These are phyloP conservation scores for Alisma plantagoaquatica DNA, from an alignment of 106 monocot species.

Conservation along the genomic window DNA sequence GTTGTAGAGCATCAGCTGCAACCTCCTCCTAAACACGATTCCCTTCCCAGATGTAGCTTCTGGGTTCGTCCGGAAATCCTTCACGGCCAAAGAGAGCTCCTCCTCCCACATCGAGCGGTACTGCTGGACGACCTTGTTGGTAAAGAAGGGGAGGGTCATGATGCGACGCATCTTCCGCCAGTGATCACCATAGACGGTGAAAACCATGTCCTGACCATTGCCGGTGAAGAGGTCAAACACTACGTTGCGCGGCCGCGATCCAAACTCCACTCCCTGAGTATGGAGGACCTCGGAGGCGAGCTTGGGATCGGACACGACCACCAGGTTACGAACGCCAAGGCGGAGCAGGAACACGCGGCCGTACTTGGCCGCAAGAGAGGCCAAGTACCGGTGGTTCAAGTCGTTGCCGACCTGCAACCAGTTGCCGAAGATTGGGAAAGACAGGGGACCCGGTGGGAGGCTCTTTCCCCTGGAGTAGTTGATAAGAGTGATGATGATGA, in stretches of 20 bases:
- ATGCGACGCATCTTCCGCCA: constrained; percentile 79
- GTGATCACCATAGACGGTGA: constrained; percentile 84
- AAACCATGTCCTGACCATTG: constrained; percentile 79
- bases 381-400: constrained; percentile 59
- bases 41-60: constrained; percentile 19
- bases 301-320: constrained; percentile 63
- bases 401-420: constrained; percentile 85
- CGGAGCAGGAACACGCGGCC: constrained; percentile 53
- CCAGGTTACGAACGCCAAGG: constrained; percentile 49
- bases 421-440: constrained; percentile 66
- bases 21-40: constrained; percentile 32
- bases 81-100: constrained; percentile 41
- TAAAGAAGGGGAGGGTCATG: constrained; percentile 88
- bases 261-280: constrained; percentile 77
- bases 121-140: constrained; percentile 70
- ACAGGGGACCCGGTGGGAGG: constrained; percentile 47
- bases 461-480: background rate
- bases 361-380: constrained; percentile 21
- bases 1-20: constrained; percentile 78
- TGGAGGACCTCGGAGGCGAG: constrained; percentile 63
- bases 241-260: constrained; percentile 67
- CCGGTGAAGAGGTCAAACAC: constrained; percentile 79
- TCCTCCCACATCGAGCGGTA: constrained; percentile 49
- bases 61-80: constrained; percentile 16
- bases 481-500: constrained; percentile 1